phyloP scores from a whole-genome alignment of 1,284 basidiomycete genomes.

The Sphaerobolus stellatus region DNA sequence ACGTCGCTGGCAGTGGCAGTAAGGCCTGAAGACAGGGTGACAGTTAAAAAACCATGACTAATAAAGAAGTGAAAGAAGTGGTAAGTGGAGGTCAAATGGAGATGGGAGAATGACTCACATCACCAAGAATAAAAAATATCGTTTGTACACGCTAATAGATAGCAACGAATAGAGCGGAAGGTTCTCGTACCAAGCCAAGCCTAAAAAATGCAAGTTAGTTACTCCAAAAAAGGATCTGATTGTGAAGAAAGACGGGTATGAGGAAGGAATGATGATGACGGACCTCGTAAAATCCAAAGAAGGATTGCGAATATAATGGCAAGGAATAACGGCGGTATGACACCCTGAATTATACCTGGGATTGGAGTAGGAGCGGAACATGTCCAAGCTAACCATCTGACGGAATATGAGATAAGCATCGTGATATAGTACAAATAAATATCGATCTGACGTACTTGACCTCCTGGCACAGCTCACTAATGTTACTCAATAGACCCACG shows the following conservation, averaged over 20 bases:
- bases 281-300: slow-evolving; percentile 66
- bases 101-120: slow-evolving; percentile 44
- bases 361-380: slow-evolving; percentile 50
- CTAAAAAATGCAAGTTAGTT: no score
- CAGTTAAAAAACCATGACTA: slow-evolving; percentile 65
- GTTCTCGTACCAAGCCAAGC: slow-evolving; percentile 67
- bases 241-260: not conserved
- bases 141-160: slow-evolving; percentile 71
- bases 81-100: not conserved
- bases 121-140: slow-evolving; percentile 75
- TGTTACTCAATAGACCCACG: slow-evolving; percentile 49
- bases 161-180: slow-evolving; percentile 71
- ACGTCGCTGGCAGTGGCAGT: slow-evolving; percentile 43
- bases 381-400: slow-evolving; percentile 64
- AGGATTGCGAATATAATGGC: slow-evolving; percentile 69
- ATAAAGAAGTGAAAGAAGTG: not conserved
- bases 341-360: slow-evolving; percentile 66
- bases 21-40: slow-evolving; percentile 66
- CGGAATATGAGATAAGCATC: not conserved
- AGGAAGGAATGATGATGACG: slow-evolving; percentile 18
- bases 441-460: slow-evolving; percentile 34
- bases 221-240: no score
- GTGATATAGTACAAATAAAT: not conserved
- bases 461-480: slow-evolving; percentile 42
- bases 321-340: slow-evolving; percentile 68